These are phyloP conservation scores for Xylaria palmicola DNA, from an alignment of 495 filamentous ascomycete species.

Conservation along the genomic window DNA sequence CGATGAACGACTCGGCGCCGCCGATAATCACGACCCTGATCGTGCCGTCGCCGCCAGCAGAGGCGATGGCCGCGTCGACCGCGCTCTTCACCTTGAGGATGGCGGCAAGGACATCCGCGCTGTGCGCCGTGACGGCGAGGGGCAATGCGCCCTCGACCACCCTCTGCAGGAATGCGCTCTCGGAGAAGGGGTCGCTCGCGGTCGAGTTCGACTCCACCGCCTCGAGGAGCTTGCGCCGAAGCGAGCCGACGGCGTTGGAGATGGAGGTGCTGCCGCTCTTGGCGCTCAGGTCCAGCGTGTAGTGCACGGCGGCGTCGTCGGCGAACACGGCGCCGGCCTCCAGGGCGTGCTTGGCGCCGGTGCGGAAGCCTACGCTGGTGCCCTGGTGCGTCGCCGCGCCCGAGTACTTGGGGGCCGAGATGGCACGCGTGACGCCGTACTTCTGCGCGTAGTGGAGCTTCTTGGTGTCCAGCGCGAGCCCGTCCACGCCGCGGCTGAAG, in stretches of 20 bases:
- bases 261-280: conserved; percentile 41
- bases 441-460: conserved; percentile 42
- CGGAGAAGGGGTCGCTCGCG: conserved; percentile 36
- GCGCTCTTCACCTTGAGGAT: conserved; percentile 38
- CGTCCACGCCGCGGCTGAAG: conserved; percentile 49
- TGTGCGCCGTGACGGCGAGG: conserved; percentile 44
- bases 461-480: conserved; percentile 43
- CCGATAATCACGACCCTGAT: conserved; percentile 47
- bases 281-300: conserved; percentile 36
- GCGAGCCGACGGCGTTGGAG: conserved; percentile 36
- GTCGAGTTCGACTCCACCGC: conserved; percentile 31
- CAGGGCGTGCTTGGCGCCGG: conserved; percentile 34
- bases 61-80: conserved; percentile 31
- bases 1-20: conserved; percentile 48
- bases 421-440: conserved; percentile 49
- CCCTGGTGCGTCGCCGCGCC: conserved; percentile 41
- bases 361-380: conserved; percentile 47
- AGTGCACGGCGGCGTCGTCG: conserved; percentile 44
- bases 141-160: conserved; percentile 39
- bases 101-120: conserved; percentile 45
- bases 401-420: conserved; percentile 41
- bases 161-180: conserved; percentile 36
- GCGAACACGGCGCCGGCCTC: conserved; percentile 39
- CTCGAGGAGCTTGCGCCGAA: conserved; percentile 44
- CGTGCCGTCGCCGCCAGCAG: conserved; percentile 10